Evolutionary conservation across 2,329 filamentous ascomycete genomes (phyloP).

Genomic region (Xylariaceae sp.): DNA sequence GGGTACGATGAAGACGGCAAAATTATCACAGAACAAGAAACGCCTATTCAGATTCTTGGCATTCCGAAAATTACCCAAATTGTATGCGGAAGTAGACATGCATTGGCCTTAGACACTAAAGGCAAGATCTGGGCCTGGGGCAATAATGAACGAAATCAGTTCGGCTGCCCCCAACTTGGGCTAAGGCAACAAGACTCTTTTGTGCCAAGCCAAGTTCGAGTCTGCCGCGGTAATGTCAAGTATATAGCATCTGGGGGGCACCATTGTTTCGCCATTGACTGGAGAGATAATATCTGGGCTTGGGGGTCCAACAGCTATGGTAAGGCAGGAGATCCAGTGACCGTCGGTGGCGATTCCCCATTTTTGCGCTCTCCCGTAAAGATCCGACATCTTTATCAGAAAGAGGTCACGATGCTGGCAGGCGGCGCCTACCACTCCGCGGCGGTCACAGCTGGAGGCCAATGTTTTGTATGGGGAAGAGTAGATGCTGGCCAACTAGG

Average conservation of each 20-base stretch:
- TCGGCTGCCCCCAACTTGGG: constrained; percentile 55
- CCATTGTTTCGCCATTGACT: constrained; percentile 68
- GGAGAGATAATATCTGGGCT: constrained; percentile 64
- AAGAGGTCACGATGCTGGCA: constrained; percentile 58
- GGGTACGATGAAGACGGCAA: background rate
- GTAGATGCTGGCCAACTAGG: constrained; percentile 49
- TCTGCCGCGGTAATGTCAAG: constrained; percentile 45
- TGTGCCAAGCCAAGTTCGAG: constrained; percentile 14
- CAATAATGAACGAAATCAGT: constrained; percentile 67
- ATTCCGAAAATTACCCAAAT: constrained; percentile 62
- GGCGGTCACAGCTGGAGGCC: constrained; percentile 43
- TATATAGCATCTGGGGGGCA: constrained; percentile 59
- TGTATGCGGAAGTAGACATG: constrained; percentile 62
- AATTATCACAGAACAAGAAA: background rate
- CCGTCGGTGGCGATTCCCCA: constrained; percentile 63
- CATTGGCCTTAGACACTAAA: constrained; percentile 59
- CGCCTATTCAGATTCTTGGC: constrained; percentile 55
- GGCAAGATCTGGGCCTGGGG: constrained; percentile 66
- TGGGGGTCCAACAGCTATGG: constrained; percentile 73
- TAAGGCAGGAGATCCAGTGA: constrained; percentile 60
- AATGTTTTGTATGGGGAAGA: constrained; percentile 48
- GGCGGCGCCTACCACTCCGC: constrained; percentile 69
- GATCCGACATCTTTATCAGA: constrained; percentile 57
- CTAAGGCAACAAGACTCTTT: constrained; percentile 31
- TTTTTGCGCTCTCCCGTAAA: constrained; percentile 63